phyloP scores from a whole-genome alignment of 495 filamentous ascomycete genomes.

The Tuber aestivum region DNA sequence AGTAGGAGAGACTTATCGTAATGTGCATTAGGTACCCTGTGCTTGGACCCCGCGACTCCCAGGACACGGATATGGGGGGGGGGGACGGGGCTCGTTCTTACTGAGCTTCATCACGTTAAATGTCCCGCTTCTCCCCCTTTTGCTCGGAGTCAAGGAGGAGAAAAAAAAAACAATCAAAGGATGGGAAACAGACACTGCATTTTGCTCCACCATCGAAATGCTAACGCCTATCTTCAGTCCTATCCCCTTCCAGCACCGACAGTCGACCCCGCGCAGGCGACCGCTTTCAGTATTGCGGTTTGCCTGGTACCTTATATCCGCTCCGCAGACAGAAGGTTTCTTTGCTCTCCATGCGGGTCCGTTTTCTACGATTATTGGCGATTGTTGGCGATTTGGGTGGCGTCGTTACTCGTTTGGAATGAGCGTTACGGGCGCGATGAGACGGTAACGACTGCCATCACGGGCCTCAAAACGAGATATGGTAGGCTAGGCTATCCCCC shows the following conservation, averaged over 20 bases:
- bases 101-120: not conserved
- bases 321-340: not conserved
- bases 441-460: not conserved
- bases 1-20: not conserved
- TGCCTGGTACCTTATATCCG: not conserved
- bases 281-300: not conserved
- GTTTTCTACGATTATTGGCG: not conserved
- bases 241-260: not conserved
- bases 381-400: not conserved
- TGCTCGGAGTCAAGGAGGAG: not conserved
- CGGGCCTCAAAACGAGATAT: not conserved
- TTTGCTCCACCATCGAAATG: not conserved
- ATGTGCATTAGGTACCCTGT: not conserved
- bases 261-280: not conserved
- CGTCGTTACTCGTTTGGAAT: not conserved
- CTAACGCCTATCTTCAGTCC: not conserved
- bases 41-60: not conserved
- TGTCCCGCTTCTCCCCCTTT: not conserved
- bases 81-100: not conserved
- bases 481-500: not conserved
- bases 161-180: not conserved
- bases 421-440: not conserved
- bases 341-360: not conserved
- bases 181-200: not conserved
- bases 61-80: not conserved